Percentiles rank a stretch among this genome's conserved stretches.
Conservation (phyloP, 176 grass and related monocot genomes). For the Paspalum vaginatum region DNA sequence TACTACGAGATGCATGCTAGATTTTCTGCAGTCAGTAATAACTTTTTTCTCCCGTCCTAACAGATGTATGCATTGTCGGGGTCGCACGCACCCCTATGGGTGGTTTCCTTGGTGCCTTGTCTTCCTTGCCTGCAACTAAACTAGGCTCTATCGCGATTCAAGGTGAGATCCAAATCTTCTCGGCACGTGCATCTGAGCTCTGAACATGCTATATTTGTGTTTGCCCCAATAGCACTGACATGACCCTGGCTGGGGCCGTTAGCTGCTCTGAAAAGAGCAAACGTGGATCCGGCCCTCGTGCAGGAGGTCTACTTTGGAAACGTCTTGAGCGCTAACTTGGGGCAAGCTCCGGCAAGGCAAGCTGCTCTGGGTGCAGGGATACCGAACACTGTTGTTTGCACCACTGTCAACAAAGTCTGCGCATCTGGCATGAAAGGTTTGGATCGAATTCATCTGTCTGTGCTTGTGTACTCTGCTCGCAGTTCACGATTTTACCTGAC, state of each 20-base stretch:
- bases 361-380: conserved; percentile 87
- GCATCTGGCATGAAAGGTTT: conserved; percentile 95
- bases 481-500: not conserved
- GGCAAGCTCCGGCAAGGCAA: conserved; percentile 84
- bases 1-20: too few species aligned
- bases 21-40: conserved; percentile 10
- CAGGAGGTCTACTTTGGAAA: conserved; percentile 94
- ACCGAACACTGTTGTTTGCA: conserved; percentile 81
- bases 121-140: conserved; percentile 86
- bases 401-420: conserved; percentile 85
- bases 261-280: conserved; percentile 81
- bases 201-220: not conserved
- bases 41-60: conserved; percentile 19
- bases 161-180: conserved; percentile 44
- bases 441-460: not conserved
- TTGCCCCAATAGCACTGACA: conserved; percentile 20
- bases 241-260: not conserved
- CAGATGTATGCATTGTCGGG: conserved; percentile 91
- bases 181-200: not conserved
- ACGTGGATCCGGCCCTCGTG: conserved; percentile 75
- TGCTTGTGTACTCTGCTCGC: not conserved
- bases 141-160: conserved; percentile 78
- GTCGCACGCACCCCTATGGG: conserved; percentile 90
- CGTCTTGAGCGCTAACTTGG: conserved; percentile 92
- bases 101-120: conserved; percentile 80